Base-by-base conservation (phyloP, 441 rosid species). In the Raphanus hybrid region DNA sequence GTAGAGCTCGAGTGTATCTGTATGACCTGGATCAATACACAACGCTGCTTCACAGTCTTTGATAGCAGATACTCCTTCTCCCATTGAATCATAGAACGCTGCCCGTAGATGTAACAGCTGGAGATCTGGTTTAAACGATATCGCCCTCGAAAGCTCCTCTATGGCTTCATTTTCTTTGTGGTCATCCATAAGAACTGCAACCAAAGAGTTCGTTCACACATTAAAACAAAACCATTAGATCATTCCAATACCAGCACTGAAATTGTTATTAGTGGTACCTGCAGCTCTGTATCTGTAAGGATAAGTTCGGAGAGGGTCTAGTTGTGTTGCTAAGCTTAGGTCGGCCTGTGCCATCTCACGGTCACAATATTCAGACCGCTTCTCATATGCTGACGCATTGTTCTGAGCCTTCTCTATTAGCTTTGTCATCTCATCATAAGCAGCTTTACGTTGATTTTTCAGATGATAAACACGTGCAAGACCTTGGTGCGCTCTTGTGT, bases 41-140 rank as follows among this genome's bases (percentile, higher is more conserved):
- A 96, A 90, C 34, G 98, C 99, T 61, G 99, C 99, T 85, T 92
- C 97, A 71, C 97, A 93, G 74, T 96, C 99, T 84, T 87, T 86
- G 7, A 87, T 5, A 1, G 97, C 82, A 32, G 87, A 83, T 16
- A 75, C 45, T 70, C 75, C 69, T 78, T 89, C 86, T 39, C 96
- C 91, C 83, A 88, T 89, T 0, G 99, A 96, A 69, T 93, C 98
- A 4, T 88, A 86, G 82, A 93, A 93, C 70, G 98, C 97, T 41
- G 99, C 97, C 75, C 93, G 86, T 77, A 93, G 94, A 88, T 92
- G 97, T 9, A 96, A 86, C 64, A 96, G 87, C 81, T 92, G 99
- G 29, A 92, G 88, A 80, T 96, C 98, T 54, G 94, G 99, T 87
- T 89, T 93, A 89, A 92, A 93, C 1, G 82, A 72, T 81, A 93